Base-by-base conservation (phyloP, 225 moss, liverwort and hornwort species). In the Sphagnum tenellum region DNA sequence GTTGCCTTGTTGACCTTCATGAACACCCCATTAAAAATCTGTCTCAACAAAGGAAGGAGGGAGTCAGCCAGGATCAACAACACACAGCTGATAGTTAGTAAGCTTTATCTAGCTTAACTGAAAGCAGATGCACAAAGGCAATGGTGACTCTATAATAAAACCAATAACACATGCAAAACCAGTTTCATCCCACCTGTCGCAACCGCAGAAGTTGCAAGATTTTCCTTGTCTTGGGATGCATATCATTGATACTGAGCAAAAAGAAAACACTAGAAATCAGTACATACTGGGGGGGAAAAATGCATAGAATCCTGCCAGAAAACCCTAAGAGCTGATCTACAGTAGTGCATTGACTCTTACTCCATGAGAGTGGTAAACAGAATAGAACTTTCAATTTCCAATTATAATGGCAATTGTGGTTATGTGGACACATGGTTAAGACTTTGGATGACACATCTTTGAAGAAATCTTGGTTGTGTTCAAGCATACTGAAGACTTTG, bases 21-120 rank as follows among this genome's bases (percentile, higher is more conserved):
- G 79, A 93, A 89, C 63, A 93, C 92, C 12, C 92, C 89, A 54
- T 92, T 92, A 69, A 92, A 92, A 50, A 92, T 89, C 73, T 81
- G 73, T 45, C 3, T 7, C 55, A 67, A 53, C 53, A 53, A 53
- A 53, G 10, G 7, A 10, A 53, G 7, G 53, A 53, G 10, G 53
- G 0, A 29, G 29, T 29, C 29, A 29, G 29, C 29, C 29, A 29
- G 29, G 29, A 29, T 29, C 29, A 29, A 29, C 29, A 29, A 29
- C 29, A 29, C 0, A 29, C 29, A 29, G 29, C 29, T 29, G 29
- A 29, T 29, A 29, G 29, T 29, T 29, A 29, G 53, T 53, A 7
- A 53, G 53, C 53, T 10, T 53, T 53, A 53, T 53, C 8, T 53
- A 53, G 4, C 56, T 56, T 58, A 3, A 12, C 29, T 11, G 5